Evolutionary conservation across 2,329 filamentous ascomycete species (phyloP).

Genomic region (Penicillium sp.): DNA sequence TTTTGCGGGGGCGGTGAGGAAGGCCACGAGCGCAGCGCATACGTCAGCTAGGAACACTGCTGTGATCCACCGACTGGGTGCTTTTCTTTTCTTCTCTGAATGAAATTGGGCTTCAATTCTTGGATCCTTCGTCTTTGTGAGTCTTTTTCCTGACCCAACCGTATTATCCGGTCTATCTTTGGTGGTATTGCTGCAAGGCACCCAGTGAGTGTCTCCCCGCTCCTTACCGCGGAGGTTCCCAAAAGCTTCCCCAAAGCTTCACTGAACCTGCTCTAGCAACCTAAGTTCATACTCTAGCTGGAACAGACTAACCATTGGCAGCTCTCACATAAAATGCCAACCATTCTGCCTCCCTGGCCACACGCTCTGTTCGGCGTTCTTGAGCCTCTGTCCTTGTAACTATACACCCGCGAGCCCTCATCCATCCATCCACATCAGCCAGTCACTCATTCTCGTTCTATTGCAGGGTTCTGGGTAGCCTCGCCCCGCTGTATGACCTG

Average conservation of each 20-base stretch:
- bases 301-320: not conserved
- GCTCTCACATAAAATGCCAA: slow-evolving; percentile 24
- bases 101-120: not conserved
- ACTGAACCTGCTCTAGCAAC: not conserved
- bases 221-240: not conserved
- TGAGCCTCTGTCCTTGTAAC: slow-evolving; percentile 69
- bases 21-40: slow-evolving; percentile 7
- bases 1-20: slow-evolving; percentile 8
- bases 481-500: slow-evolving; percentile 58
- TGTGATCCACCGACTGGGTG: not conserved
- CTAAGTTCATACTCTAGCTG: not conserved
- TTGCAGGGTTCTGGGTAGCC: slow-evolving; percentile 60
- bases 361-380: slow-evolving; percentile 67
- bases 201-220: not conserved
- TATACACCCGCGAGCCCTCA: slow-evolving; percentile 1
- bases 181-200: not conserved
- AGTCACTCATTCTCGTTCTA: slow-evolving; percentile 1
- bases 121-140: not conserved
- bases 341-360: slow-evolving; percentile 64
- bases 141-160: not conserved
- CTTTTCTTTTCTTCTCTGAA: not conserved
- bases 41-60: slow-evolving; percentile 11
- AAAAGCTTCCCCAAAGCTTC: not conserved
- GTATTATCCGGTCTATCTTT: too few species aligned
- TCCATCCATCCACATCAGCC: not conserved